These are phyloP conservation scores for Malus fusca DNA, from an alignment of 306 rosid species.

Conservation along the genomic window DNA sequence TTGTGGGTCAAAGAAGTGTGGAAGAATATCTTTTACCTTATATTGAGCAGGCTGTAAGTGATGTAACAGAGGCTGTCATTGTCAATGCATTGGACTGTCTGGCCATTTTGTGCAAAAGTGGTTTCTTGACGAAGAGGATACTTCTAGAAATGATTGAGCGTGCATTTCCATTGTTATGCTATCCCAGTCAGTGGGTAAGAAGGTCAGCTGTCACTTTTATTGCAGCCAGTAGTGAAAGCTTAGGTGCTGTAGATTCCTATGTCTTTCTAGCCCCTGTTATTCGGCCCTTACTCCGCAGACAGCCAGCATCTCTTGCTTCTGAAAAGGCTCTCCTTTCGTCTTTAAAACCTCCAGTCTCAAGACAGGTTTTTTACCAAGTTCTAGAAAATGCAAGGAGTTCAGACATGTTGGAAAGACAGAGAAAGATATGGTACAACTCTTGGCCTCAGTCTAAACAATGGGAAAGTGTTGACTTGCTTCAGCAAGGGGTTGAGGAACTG, in stretches of 20 bases:
- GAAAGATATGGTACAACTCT: conserved; percentile 95
- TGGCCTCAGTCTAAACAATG: conserved; percentile 75
- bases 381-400: conserved; percentile 90
- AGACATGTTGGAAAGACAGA: conserved; percentile 92
- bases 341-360: conserved; percentile 76
- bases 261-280: conserved; percentile 92
- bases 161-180: conserved; percentile 81
- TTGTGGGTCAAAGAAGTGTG: conserved; percentile 97
- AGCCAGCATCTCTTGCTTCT: conserved; percentile 86
- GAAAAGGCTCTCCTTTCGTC: conserved; percentile 70
- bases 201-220: conserved; percentile 82
- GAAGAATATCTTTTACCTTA: conserved; percentile 98
- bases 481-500: conserved; percentile 60
- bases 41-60: conserved; percentile 92
- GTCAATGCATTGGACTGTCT: conserved; percentile 87
- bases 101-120: conserved; percentile 69
- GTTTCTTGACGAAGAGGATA: conserved; percentile 77
- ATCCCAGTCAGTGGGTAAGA: conserved; percentile 89
- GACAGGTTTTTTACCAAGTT: conserved; percentile 64
- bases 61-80: conserved; percentile 70
- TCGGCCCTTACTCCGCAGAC: conserved; percentile 76
- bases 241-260: conserved; percentile 91
- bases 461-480: conserved; percentile 75
- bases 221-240: conserved; percentile 82
- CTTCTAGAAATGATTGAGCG: conserved; percentile 90